Conservation (phyloP, 2,329 filamentous ascomycete genomes). For the Stagonosporopsis vannaccii region DNA sequence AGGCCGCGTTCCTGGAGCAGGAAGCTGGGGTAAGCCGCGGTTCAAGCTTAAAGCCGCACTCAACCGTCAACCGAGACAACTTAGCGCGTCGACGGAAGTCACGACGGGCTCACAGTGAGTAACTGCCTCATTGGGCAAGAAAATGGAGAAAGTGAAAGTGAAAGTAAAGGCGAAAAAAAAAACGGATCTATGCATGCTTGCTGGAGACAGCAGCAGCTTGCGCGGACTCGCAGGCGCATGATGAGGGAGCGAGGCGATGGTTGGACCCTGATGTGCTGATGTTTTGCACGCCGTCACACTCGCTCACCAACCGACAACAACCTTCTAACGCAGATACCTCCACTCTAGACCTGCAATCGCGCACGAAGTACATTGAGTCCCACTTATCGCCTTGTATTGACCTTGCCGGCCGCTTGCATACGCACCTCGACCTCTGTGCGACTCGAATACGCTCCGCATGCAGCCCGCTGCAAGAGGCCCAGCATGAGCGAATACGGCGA, state of each 20-base stretch:
- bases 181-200: not conserved
- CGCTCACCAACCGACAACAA: conserved; percentile 1
- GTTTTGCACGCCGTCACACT: conserved; percentile 14
- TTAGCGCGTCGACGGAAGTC: conserved; percentile 8
- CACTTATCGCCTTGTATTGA: not conserved
- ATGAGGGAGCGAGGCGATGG: not conserved
- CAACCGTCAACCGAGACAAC: conserved; percentile 26
- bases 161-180: too few species aligned
- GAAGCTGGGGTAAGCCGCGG: conserved; percentile 35
- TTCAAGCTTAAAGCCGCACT: conserved; percentile 30
- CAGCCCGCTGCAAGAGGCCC: conserved; percentile 14
- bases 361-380: not conserved
- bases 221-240: not conserved
- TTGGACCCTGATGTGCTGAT: conserved; percentile 14
- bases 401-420: conserved; percentile 7
- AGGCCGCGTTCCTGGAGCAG: conserved; percentile 14
- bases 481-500: conserved; percentile 54
- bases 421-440: conserved; percentile 10
- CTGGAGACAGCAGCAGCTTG: conserved; percentile 3
- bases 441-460: conserved; percentile 14
- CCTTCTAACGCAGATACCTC: conserved; percentile 2
- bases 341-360: not conserved
- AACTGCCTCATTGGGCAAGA: conserved; percentile 4
- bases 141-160: not conserved
- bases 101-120: conserved; percentile 13